Percentiles rank a stretch among this genome's conserved stretches.
phyloP scores from a whole-genome alignment of 768 basidiomycete genomes.

The Tephrocybe sp. region DNA sequence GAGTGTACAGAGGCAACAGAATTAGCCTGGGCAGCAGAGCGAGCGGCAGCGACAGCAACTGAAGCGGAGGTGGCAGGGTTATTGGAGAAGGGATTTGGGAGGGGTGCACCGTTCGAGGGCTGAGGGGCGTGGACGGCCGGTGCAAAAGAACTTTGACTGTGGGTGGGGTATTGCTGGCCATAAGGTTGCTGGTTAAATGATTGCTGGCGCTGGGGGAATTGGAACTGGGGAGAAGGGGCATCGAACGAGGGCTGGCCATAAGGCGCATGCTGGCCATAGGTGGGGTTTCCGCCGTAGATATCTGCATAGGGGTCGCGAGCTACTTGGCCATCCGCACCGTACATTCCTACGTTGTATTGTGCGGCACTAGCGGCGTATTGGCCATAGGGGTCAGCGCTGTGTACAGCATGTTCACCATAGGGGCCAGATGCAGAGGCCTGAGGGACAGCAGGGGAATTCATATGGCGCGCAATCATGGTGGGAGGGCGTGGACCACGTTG shows the following conservation, averaged over 20 bases:
- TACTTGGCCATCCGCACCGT: conserved; percentile 19
- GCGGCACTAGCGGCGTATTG: conserved; percentile 15
- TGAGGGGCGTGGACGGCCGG: conserved; percentile 1
- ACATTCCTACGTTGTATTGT: conserved; percentile 19
- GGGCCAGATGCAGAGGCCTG: conserved; percentile 12
- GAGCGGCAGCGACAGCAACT: conserved; percentile 10
- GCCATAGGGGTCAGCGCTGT: conserved; percentile 16
- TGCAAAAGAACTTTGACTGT: conserved; percentile 6
- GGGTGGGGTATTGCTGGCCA: conserved; percentile 1
- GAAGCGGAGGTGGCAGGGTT: conserved; percentile 8
- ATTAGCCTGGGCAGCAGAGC: neutral
- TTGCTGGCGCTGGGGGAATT: conserved; percentile 11
- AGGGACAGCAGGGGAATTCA: conserved; percentile 19
- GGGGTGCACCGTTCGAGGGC: neutral
- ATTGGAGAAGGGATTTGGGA: conserved; percentile 13
- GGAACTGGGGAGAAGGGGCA: conserved; percentile 15
- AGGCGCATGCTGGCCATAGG: conserved; percentile 14
- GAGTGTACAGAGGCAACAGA: conserved; percentile 4
- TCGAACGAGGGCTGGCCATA: conserved; percentile 14
- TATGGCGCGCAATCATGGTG: conserved; percentile 30
- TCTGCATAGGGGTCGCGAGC: conserved; percentile 17
- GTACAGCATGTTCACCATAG: conserved; percentile 13
- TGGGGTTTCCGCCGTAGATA: conserved; percentile 10
- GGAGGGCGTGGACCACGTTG: conserved; percentile 28
- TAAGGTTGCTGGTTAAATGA: conserved; percentile 4